A percentile compares a stretch with the other conserved stretches of the same genome.
Conservation (phyloP, 1,139 yeast species). For the Diutina ranongensis region DNA sequence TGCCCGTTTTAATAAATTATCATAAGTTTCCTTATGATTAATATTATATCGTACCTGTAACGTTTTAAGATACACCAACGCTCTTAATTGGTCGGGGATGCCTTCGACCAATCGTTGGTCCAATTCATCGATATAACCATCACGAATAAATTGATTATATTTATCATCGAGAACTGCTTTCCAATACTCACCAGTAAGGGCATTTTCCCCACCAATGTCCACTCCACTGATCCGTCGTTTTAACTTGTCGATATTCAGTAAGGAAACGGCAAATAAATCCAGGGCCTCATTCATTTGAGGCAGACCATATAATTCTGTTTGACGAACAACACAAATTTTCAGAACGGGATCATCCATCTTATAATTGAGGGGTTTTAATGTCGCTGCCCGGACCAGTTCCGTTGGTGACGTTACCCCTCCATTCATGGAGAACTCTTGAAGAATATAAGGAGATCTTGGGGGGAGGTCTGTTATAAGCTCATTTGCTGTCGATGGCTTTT, state of each 20-base stretch:
- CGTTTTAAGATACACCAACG: constrained; percentile 22
- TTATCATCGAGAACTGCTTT: constrained; percentile 15
- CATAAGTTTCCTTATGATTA: constrained; percentile 19
- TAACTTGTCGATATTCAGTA: constrained; percentile 1
- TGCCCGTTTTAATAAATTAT: constrained; percentile 21
- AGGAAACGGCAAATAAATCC: neutral
- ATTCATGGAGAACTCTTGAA: neutral
- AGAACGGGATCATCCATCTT: neutral
- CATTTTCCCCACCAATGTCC: neutral
- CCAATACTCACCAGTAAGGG: constrained; percentile 15
- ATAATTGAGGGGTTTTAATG: neutral
- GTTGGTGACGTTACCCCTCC: neutral
- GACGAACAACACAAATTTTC: constrained; percentile 3
- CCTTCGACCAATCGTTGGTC: constrained; percentile 22
- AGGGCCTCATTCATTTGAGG: constrained; percentile 1
- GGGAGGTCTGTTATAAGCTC: neutral
- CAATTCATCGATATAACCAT: constrained; percentile 14
- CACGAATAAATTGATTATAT: constrained; percentile 13
- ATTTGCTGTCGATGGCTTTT: neutral
- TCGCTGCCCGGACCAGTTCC: neutral
- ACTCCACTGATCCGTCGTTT: constrained; percentile 1
- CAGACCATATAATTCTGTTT: constrained; percentile 4
- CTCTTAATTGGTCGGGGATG: constrained; percentile 21
- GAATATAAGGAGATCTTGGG: neutral
- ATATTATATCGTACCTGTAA: constrained; percentile 23